Evolutionary conservation across 2,329 filamentous ascomycete species (phyloP).

Genomic region (Furcasterigmium furcatum): DNA sequence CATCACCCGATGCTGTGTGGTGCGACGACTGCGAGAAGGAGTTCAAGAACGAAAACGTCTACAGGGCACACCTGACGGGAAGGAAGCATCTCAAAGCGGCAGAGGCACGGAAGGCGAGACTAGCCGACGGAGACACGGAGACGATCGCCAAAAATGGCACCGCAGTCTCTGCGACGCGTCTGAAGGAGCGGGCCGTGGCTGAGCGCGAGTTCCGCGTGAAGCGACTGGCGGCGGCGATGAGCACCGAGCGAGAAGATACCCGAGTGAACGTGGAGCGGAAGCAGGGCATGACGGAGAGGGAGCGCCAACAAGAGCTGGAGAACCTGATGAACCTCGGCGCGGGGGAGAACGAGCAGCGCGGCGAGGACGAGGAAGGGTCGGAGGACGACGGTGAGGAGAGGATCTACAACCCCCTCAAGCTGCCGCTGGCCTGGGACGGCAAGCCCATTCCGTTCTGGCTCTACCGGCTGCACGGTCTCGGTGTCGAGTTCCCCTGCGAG

Average conservation of each 20-base stretch:
- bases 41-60: conserved; percentile 94
- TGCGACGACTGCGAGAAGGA: conserved; percentile 91
- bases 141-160: conserved; percentile 20
- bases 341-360: conserved; percentile 23
- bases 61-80: conserved; percentile 81
- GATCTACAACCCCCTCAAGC: conserved; percentile 94
- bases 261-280: conserved; percentile 93
- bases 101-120: conserved; percentile 55
- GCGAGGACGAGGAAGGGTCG: conserved; percentile 61
- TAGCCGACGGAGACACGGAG: conserved; percentile 29
- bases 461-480: conserved; percentile 92
- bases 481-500: conserved; percentile 92
- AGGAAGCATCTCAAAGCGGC: conserved; percentile 91
- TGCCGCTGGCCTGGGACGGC: conserved; percentile 95
- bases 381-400: conserved; percentile 79
- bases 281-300: conserved; percentile 95
- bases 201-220: conserved; percentile 83
- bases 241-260: conserved; percentile 83
- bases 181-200: conserved; percentile 89
- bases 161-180: conserved; percentile 40
- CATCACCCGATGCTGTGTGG: conserved; percentile 67
- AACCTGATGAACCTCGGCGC: conserved; percentile 67
- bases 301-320: conserved; percentile 90
- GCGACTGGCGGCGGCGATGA: conserved; percentile 77
- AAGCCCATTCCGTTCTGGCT: conserved; percentile 99